These are phyloP conservation scores for Wallacemonas rigidus DNA, from an alignment of 208 protist genomes.

Conservation along the genomic window DNA sequence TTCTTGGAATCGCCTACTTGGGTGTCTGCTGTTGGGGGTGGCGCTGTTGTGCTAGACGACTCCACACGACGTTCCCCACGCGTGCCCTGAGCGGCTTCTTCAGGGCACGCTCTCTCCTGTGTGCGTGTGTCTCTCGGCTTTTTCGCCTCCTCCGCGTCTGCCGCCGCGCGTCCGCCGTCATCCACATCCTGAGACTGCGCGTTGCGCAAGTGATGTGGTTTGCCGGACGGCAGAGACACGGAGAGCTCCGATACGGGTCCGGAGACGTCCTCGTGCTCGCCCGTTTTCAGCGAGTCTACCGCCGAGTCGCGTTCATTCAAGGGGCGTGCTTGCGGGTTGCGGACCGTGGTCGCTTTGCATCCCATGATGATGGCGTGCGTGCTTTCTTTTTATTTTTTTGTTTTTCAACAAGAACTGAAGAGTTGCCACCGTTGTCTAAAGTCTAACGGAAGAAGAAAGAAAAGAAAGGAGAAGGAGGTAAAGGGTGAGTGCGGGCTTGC, in stretches of 20 bases:
- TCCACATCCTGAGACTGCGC: neutral
- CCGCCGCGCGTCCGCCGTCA: neutral
- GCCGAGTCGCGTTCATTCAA: neutral
- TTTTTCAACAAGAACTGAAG: neutral
- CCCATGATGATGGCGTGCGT: neutral
- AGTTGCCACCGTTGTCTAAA: no score
- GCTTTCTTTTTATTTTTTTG: neutral
- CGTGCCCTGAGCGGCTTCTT: no score
- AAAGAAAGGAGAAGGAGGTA: no score
- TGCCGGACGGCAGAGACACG: conserved; percentile 7
- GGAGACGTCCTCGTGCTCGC: conserved; percentile 15
- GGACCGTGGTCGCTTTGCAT: conserved; percentile 12
- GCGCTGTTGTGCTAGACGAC: no score
- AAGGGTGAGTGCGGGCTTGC: no score
- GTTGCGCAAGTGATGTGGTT: conserved; percentile 7
- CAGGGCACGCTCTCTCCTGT: neutral
- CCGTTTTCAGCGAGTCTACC: conserved; percentile 1
- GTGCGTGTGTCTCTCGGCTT: no score
- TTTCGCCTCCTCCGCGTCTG: neutral
- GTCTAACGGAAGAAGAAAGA: no score
- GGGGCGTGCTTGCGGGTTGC: conserved; percentile 7
- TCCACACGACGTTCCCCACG: no score
- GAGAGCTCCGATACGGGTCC: conserved; percentile 13
- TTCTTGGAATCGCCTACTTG: neutral
- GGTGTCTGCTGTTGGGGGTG: neutral